These are phyloP conservation scores for Coemansia asiatica DNA, from an alignment of 192 early-diverging fungal species.

Conservation along the genomic window DNA sequence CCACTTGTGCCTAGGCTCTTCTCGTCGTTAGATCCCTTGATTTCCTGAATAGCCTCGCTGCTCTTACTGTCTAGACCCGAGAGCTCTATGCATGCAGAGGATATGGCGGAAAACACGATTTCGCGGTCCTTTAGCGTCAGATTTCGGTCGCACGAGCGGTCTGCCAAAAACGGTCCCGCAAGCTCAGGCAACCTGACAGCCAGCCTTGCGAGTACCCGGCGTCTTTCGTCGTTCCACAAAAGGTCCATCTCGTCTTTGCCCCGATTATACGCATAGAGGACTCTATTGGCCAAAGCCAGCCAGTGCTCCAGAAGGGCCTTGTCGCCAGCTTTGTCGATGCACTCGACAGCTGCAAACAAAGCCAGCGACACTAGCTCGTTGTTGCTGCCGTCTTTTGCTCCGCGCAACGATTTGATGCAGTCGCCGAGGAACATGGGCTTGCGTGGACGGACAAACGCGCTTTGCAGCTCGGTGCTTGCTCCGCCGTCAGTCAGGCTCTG, in stretches of 20 bases:
- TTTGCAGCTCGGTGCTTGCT: constrained; percentile 13
- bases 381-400: constrained; percentile 1
- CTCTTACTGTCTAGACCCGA: constrained; percentile 5
- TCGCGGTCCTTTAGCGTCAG: constrained; percentile 41
- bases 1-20: neutral
- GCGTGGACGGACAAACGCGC: constrained; percentile 40
- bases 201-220: constrained; percentile 27
- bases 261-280: constrained; percentile 39
- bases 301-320: constrained; percentile 42
- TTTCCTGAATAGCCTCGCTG: neutral
- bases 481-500: constrained; percentile 19
- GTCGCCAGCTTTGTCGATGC: constrained; percentile 24
- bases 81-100: constrained; percentile 39
- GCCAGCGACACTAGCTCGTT: constrained; percentile 24
- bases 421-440: constrained; percentile 41
- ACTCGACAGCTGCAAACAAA: constrained; percentile 29
- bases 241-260: constrained; percentile 35
- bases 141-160: constrained; percentile 44
- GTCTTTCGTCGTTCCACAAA: constrained; percentile 34
- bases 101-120: constrained; percentile 43
- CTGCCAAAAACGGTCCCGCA: constrained; percentile 43
- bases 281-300: constrained; percentile 31
- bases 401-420: constrained; percentile 16
- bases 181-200: constrained; percentile 23
- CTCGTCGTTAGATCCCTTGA: neutral